Percentiles rank a stretch among this genome's conserved stretches.
Conservation (phyloP, 2,329 filamentous ascomycete species). For the Alternaria panax region DNA sequence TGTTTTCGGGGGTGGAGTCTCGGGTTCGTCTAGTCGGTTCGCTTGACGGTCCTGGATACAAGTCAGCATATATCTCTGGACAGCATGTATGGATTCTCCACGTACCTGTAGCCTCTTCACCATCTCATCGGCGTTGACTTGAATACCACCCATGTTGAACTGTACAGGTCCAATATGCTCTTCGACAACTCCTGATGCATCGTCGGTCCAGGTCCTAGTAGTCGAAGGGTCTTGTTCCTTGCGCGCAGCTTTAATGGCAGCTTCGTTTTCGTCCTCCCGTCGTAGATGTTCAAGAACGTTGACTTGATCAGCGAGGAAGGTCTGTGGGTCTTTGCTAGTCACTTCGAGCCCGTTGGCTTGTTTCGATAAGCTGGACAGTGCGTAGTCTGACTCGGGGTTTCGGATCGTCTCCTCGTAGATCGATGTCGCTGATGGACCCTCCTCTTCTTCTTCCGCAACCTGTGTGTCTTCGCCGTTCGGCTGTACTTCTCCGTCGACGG, state of each 20-base stretch:
- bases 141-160: slow-evolving; percentile 98
- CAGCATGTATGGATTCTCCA: neutral
- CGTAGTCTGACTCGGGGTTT: slow-evolving; percentile 68
- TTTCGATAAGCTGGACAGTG: slow-evolving; percentile 50
- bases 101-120: slow-evolving; percentile 81
- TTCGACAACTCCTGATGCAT: slow-evolving; percentile 50
- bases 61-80: slow-evolving; percentile 17
- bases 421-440: slow-evolving; percentile 67
- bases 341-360: slow-evolving; percentile 63
- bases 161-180: slow-evolving; percentile 89
- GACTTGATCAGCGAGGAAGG: slow-evolving; percentile 77
- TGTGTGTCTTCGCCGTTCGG: slow-evolving; percentile 17
- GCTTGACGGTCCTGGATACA: slow-evolving; percentile 47
- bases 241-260: slow-evolving; percentile 50
- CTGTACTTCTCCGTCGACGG: slow-evolving; percentile 20
- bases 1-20: slow-evolving; percentile 33
- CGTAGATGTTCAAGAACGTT: slow-evolving; percentile 74
- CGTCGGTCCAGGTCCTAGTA: slow-evolving; percentile 31
- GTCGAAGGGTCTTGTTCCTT: slow-evolving; percentile 45
- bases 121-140: slow-evolving; percentile 95
- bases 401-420: slow-evolving; percentile 82
- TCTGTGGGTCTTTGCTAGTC: slow-evolving; percentile 76
- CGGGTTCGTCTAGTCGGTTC: slow-evolving; percentile 38
- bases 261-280: slow-evolving; percentile 65
- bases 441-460: slow-evolving; percentile 21